Evolutionary conservation across 345 rosid genomes (phyloP).

Genomic region (Salix brachista): DNA sequence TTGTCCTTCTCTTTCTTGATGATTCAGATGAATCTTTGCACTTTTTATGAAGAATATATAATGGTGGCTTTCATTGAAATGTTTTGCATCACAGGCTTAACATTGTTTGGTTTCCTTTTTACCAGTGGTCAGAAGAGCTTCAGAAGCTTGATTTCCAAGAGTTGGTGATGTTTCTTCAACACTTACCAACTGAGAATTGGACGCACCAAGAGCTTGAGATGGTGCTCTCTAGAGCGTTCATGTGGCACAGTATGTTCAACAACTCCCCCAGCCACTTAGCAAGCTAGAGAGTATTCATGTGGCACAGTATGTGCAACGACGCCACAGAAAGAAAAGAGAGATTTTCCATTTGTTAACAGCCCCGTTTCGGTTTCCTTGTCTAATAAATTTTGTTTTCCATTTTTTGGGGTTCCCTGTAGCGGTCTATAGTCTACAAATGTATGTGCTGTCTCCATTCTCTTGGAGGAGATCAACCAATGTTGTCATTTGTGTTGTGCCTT

Average conservation of each 20-base stretch:
- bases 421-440: background rate
- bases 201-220: slow-evolving; percentile 81
- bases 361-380: background rate
- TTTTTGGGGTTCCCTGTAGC: background rate
- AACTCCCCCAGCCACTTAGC: slow-evolving; percentile 67
- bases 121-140: slow-evolving; percentile 87
- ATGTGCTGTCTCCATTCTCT: background rate
- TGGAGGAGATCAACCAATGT: background rate
- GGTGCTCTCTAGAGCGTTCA: slow-evolving; percentile 80
- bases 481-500: background rate
- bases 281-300: slow-evolving; percentile 58
- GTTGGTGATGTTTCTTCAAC: slow-evolving; percentile 97
- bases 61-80: background rate
- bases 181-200: slow-evolving; percentile 89
- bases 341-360: background rate
- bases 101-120: background rate
- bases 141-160: slow-evolving; percentile 95
- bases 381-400: background rate
- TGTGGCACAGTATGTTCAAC: slow-evolving; percentile 97
- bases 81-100: background rate
- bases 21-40: background rate
- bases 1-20: background rate
- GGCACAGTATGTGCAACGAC: slow-evolving; percentile 87
- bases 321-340: slow-evolving; percentile 34
- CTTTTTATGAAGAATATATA: background rate